Base-by-base conservation (phyloP, 371 early-diverging fungal genomes). In the Sporodiniella umbellata region DNA sequence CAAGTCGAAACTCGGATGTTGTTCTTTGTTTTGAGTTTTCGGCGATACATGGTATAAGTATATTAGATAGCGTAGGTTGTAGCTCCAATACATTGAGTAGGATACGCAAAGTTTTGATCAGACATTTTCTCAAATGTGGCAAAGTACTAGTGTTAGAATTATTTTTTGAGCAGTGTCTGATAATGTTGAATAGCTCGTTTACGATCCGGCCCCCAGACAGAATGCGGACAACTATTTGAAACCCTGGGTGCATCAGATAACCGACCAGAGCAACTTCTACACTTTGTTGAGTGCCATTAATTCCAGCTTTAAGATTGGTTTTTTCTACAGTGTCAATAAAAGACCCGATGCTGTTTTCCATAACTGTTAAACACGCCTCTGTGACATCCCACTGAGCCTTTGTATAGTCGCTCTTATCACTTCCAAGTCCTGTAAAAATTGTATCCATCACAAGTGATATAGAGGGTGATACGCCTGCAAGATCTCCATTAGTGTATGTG, bases 401-500 rank as follows among this genome's bases (percentile, higher is more conserved):
- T 2, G 85, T 53, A 48, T 82, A 70, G n/a, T 66, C 64, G 51
- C 90, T 95, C 3, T 79, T 62, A 22, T 93, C 82, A 26, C 61
- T 68, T 2, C 79, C 72, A 4, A 87, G 75, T 58, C 84, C 87
- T 22, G 89, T 63, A 48, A 95, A 87, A 23, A 95, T 81, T 30
- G 80, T 64, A 44, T 96, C 93, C 17, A 95, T 55, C 10, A 93
- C 86, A 58, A 90, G 88, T 3, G 77, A 66, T 11, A 94, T 69
- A 63, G 90, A 98, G 0, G 95, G 96, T 8, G 65, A 66, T 12
- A 90, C 68, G 11, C 95, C 95, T 2, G 87, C 85, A 15, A 66
- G 51, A 25, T 88, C 81, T 42, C 83, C 78, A 15, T 62, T 67
- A 14, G 71, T 70, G 48, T 90, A 91, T 17, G 89, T 64, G 15